Percentiles rank a stretch among this genome's conserved stretches.
Evolutionary conservation across 805 yeast species (phyloP).

Genomic region (Debaryomyces hansenii): DNA sequence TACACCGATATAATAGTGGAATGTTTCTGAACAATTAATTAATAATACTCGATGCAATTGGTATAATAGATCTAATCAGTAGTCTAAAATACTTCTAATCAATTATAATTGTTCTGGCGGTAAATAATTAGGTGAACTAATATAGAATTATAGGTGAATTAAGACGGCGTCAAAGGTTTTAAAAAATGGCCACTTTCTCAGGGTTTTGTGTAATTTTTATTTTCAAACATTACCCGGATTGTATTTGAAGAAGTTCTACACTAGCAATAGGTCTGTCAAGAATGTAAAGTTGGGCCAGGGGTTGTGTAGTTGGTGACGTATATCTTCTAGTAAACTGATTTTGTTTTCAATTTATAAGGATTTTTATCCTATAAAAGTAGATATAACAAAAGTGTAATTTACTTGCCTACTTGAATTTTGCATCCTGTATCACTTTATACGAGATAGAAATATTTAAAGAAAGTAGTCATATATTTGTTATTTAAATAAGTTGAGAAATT

Average conservation of each 20-base stretch:
- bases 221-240: slow-evolving; percentile 5
- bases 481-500: slow-evolving; percentile 10
- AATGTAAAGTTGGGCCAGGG: no score
- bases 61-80: slow-evolving; percentile 39
- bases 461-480: not conserved
- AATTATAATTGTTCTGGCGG: not conserved
- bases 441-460: no score
- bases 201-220: slow-evolving; percentile 6
- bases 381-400: no score
- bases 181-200: not conserved
- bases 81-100: slow-evolving; percentile 25
- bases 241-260: slow-evolving; percentile 9
- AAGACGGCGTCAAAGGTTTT: not conserved
- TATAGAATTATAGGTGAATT: not conserved
- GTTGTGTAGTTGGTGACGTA: no score
- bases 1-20: not conserved
- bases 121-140: not conserved
- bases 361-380: no score
- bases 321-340: no score
- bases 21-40: not conserved
- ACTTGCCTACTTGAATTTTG: no score
- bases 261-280: not conserved
- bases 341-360: no score
- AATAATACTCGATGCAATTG: not conserved
- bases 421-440: no score